Base-by-base conservation (phyloP, 2,329 filamentous ascomycete species). In the Aspergillus thermomutatus region DNA sequence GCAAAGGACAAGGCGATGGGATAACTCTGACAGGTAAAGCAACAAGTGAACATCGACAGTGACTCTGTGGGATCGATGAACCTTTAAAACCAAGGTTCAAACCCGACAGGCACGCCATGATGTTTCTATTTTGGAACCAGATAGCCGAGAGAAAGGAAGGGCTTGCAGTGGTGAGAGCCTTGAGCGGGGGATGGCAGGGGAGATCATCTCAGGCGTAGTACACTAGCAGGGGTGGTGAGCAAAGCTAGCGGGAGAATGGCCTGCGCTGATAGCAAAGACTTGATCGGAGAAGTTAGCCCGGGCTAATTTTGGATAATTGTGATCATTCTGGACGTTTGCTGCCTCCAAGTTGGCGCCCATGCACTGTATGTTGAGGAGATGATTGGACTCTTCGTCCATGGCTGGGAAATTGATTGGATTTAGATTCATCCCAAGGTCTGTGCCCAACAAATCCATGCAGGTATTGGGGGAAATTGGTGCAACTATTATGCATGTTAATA, bases 271-370 rank as follows among this genome's bases (percentile, higher is more conserved):
- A 11, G 19, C 4, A 45, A 4, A 52, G 52, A 49, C 60, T 52
- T 57, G 62, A 58, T 57, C 55, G 50, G 55, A 50, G 50, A 53
- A 54, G 61, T 37, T 37, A 57, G 61, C 37, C 34, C 21, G 43
- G 55, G 59, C 61, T 64, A 65, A 65, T 65, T 65, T 64, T 65
- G 63, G 63, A 64, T 55, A 50, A 58, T 65, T 64, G 57, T 60
- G 53, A 52, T 25, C 48, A 45, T 49, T 50, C 55, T 46, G 43
- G 43, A n/a, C 40, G 41, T 31, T 54, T 52, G 47, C 46, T 49
- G 46, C 53, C 53, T 50, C 25, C 40, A 51, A 52, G 27, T 60
- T 58, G 56, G 61, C 61, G 61, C 61, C 55, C 59, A 63, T 63
- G 61, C 57, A 59, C 34, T 37, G 52, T 25, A 17, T 21, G 49